These are phyloP conservation scores for Chytriomyces confervae DNA, from an alignment of 192 early-diverging fungal species.

Conservation along the genomic window DNA sequence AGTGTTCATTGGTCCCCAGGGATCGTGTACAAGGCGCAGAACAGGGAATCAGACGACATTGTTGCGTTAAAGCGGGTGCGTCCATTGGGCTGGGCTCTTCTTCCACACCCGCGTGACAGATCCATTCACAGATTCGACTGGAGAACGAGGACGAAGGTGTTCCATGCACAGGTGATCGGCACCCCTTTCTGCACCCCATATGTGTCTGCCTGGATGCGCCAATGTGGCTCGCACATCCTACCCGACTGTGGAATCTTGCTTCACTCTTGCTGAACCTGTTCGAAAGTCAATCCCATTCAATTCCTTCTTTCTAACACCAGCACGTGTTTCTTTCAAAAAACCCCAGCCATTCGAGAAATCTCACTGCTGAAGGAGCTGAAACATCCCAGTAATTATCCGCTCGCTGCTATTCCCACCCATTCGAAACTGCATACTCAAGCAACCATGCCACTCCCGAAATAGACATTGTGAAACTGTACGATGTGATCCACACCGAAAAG, in stretches of 20 bases:
- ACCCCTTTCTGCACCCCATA: neutral
- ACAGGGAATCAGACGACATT: slow-evolving; percentile 91
- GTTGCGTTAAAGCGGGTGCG: slow-evolving; percentile 91
- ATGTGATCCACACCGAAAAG: slow-evolving; percentile 97
- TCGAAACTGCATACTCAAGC: neutral
- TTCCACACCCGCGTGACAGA: slow-evolving; percentile 44
- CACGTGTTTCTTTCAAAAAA: slow-evolving; percentile 32
- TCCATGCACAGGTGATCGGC: slow-evolving; percentile 49
- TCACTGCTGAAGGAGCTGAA: slow-evolving; percentile 82
- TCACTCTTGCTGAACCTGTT: too few species aligned
- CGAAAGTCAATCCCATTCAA: too few species aligned
- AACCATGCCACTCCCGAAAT: neutral
- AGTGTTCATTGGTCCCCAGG: slow-evolving; percentile 46
- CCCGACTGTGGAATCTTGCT: too few species aligned
- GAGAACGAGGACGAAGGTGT: slow-evolving; percentile 61
- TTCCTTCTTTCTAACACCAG: neutral
- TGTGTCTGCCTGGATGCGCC: too few species aligned
- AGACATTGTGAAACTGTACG: slow-evolving; percentile 77
- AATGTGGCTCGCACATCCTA: too few species aligned
- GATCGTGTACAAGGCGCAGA: slow-evolving; percentile 99
- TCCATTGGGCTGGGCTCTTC: slow-evolving; percentile 46
- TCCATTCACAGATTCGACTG: slow-evolving; percentile 49
- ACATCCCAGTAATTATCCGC: slow-evolving; percentile 62
- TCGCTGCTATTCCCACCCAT: neutral
- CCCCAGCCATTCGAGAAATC: slow-evolving; percentile 79